phyloP scores from a whole-genome alignment of 2,329 filamentous ascomycete species.

The Fusarium stilboides region DNA sequence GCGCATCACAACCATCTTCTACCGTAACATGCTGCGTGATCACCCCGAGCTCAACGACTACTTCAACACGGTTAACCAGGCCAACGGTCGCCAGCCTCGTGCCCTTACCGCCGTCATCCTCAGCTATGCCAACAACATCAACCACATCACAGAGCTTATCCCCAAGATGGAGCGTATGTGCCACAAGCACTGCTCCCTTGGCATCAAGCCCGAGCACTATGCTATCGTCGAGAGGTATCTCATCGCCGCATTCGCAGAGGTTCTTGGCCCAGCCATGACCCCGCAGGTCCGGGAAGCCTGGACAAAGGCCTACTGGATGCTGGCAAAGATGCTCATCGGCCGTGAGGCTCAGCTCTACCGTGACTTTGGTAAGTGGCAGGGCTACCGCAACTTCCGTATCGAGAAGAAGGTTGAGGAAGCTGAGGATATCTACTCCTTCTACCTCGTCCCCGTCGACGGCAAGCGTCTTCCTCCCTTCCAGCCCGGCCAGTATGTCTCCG shows the following conservation, averaged over 20 bases:
- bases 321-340: constrained; percentile 80
- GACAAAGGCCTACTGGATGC: constrained; percentile 79
- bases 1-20: constrained; percentile 79
- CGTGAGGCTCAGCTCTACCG: constrained; percentile 76
- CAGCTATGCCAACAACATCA: constrained; percentile 80
- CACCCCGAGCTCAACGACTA: constrained; percentile 77
- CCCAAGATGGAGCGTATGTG: constrained; percentile 71
- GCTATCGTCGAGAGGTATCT: constrained; percentile 79
- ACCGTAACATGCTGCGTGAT: constrained; percentile 75
- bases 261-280: constrained; percentile 77
- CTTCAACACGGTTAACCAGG: constrained; percentile 71
- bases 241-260: constrained; percentile 75
- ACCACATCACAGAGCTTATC: constrained; percentile 70
- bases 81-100: constrained; percentile 55
- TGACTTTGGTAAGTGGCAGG: constrained; percentile 73
- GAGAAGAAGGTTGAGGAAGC: constrained; percentile 75
- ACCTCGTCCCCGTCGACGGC: constrained; percentile 75
- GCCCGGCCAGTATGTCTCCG: constrained; percentile 81
- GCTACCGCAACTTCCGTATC: constrained; percentile 78
- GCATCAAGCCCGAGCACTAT: constrained; percentile 79
- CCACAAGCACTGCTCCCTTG: constrained; percentile 81
- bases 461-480: constrained; percentile 73
- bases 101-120: constrained; percentile 66
- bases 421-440: constrained; percentile 79
- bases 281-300: constrained; percentile 76